Evolutionary conservation across 2,329 filamentous ascomycete genomes (phyloP), one percentile per base, ranked within the genome.

Genomic region (Ophiosphaerella narmari): DNA sequence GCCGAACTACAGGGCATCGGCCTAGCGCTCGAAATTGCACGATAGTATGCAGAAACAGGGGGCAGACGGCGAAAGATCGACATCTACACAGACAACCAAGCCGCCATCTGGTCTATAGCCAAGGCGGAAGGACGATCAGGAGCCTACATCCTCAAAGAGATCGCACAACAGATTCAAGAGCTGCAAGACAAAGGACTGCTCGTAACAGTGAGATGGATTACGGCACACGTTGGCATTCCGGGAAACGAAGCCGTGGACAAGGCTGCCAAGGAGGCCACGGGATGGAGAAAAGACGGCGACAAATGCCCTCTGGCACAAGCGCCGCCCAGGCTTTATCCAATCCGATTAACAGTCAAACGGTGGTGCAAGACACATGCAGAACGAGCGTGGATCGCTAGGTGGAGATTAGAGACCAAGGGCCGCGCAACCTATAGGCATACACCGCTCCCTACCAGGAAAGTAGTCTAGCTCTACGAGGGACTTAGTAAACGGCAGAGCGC

Each of bases 1-100:
- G 49, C 36, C 18, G 48, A 57, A 41, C 43, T 60, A 40, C 43
- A 60, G 39, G 49, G 48, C 7, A 61, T 59, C 11, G 58, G 50
- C 48, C 14, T 60, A 46, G 60, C 52, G 50, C 46, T 63, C 16
- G 34, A 60, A 36, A 59, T 59, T 39, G 49, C 54, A 37, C 11
- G 52, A 48, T 38, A 50, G 29, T 62, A 62, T 39, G 50, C 35
- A 47, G 46, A 52, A n/a, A 5, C 13, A 39, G 37, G 51, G 26
- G n/a, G 54, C 39, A 43, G 36, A 11, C 45, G 43, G 34, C 14
- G 14, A 38, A 42, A 54, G 16, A 23, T 59, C 9, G 44, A 53
- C 14, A 54, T 61, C 45, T 62, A 55, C 32, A 62, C 45, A 51
- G 59, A 60, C 35, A 62, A 57, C 46, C 31, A 59, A 38, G 57